Evolutionary conservation across 495 filamentous ascomycete species (phyloP), one percentile per base, ranked within the genome.

Genomic region (Annulohypoxylon nitens): DNA sequence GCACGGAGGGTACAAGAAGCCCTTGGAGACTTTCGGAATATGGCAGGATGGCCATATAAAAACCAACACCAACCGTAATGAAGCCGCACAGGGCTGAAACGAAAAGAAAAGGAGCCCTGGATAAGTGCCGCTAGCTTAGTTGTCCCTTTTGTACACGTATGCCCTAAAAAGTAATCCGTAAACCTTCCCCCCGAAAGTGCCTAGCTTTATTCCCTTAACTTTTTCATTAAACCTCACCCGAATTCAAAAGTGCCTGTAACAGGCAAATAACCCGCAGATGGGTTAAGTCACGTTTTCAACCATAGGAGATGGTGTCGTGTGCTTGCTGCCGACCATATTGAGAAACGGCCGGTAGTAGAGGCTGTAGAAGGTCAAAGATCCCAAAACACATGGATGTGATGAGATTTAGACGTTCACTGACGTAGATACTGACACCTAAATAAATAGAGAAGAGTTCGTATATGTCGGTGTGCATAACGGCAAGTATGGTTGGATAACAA

Each of bases 241-340:
- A 65, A 41, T 57, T 68, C 59, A 30, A 61, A 18, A 57, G 58
- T 51, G 45, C 59, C 59, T 48, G 63, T 67, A 70, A 75, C 58
- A 70, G 72, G 72, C 72, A 70, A 75, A 75, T 75, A 75, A 70
- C 63, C 72, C 67, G 67, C 72, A 75, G 72, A 9, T 34, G 67
- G 33, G 16, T 55, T 51, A 48, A 62, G 67, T 75, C 72, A 75
- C 72, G 72, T 70, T 70, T 70, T 48, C 12, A 34, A 7, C 12
- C 20, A 55, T n/a, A 18, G 43, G 10, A 25, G 48, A 47, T 33
- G 71, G 71, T 70, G 67, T 75, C 63, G 72, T 70, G 67, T 70
- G 63, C 51, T 33, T 39, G 4, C 25, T 14, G 10, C 30, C 36
- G 53, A 7, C 30, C 36, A 54, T 18, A 14, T 33, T 53, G 23